Evolutionary conservation across 108 stramenopile species (phyloP), one percentile per base, ranked within the genome.

Genomic region (Ochromonas danica): DNA sequence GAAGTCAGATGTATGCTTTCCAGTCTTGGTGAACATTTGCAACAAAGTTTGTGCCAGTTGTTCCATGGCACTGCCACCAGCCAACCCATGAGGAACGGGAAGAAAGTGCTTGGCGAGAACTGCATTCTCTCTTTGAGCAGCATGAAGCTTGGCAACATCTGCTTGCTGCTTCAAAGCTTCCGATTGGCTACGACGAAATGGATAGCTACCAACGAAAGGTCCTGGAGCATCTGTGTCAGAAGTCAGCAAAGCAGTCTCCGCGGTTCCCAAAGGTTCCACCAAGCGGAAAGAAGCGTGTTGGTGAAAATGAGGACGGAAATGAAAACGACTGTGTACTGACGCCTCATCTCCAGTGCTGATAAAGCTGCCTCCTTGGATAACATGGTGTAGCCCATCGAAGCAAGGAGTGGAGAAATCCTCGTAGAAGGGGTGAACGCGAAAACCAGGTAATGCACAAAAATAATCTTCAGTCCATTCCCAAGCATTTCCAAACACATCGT

Each of bases 361-460:
- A 79, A 94, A 96, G 28, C 91, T 92, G 41, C 96, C 96, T 6
- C 96, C 96, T 67, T 67, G 63, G 25, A 67, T 67, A 6, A 67
- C 63, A 6, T 67, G 27, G 63, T 67, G 63, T 36, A 67, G 63
- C 28, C 94, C 94, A 82, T 96, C 96, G 83, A 95, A 96, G 82
- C 96, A 96, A 1, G 96, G 96, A 14, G 94, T 91, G 33, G 91
- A 91, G 78, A 96, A 96, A 65, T 96, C 96, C 80, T 95, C 92
- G 79, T 93, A 94, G 27, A 89, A 77, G 42, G 92, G 93, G 72
- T 93, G 92, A 33, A 93, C 91, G 62, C 90, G 83, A 79, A 94
- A 95, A 61, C 90, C 91, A 45, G 91, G 91, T 39, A 96, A 85
- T 2, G 94, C 91, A 63, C 90, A 91, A 80, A 96, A 95, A 62